Conservation (phyloP, 306 rosid species). For the Comarum palustre region DNA sequence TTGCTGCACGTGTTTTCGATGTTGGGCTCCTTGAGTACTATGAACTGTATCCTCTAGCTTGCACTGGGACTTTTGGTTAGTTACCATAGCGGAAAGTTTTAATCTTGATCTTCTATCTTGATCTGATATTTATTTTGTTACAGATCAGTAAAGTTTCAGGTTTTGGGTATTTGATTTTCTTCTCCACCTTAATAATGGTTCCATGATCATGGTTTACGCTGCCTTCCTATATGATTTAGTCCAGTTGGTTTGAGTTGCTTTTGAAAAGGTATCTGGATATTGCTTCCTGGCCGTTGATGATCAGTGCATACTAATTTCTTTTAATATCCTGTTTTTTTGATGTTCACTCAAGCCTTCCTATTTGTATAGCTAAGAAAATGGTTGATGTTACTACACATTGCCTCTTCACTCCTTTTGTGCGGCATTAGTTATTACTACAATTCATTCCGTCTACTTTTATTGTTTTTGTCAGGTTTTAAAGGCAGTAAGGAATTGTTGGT, state of each 20-base stretch:
- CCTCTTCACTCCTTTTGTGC: not conserved
- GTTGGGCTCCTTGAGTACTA: slow-evolving; percentile 16
- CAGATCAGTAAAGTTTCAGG: not conserved
- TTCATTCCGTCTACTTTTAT: not conserved
- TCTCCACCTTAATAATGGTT: not conserved
- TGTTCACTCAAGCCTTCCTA: not conserved
- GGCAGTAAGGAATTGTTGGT: slow-evolving; percentile 33
- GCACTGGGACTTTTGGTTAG: not conserved
- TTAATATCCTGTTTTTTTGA: not conserved
- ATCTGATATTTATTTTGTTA: not conserved
- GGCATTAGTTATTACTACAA: not conserved
- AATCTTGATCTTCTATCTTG: too few relatives aligned
- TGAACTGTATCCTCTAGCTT: slow-evolving; percentile 8
- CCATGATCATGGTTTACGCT: slow-evolving; percentile 20
- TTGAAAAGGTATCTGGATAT: not conserved
- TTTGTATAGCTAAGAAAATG: not conserved
- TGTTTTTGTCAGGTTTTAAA: not conserved
- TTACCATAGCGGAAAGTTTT: not conserved
- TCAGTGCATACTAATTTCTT: not conserved
- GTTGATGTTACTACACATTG: not conserved
- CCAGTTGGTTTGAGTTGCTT: not conserved
- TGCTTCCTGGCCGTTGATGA: not conserved
- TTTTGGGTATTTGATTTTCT: not conserved
- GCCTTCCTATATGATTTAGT: slow-evolving; percentile 1
- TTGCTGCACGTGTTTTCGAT: slow-evolving; percentile 15